phyloP scores from a whole-genome alignment of 129 eudicot genomes.

The Mikania micrantha region DNA sequence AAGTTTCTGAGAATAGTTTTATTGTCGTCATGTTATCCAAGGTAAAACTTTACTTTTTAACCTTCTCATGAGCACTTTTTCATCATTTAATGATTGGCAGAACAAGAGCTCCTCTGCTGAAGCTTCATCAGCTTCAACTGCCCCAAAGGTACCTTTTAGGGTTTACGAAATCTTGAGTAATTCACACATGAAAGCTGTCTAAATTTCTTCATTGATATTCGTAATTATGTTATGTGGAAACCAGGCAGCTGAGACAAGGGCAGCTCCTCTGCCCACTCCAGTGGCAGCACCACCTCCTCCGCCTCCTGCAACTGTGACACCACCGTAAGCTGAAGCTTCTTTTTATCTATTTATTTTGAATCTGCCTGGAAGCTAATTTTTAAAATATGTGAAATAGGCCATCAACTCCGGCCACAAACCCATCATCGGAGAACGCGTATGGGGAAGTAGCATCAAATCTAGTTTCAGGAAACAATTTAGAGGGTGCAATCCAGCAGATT shows the following conservation, averaged over 20 bases:
- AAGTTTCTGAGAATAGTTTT: slow-evolving; percentile 65
- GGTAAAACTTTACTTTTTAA: slow-evolving; percentile 31
- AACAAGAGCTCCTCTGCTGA: slow-evolving; percentile 55
- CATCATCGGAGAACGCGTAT: slow-evolving; percentile 26
- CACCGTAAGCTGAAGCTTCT: slow-evolving; percentile 36
- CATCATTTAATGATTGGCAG: slow-evolving; percentile 14
- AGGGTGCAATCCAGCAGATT: slow-evolving; percentile 34
- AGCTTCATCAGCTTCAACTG: slow-evolving; percentile 54
- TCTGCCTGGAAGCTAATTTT: background rate
- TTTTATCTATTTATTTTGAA: background rate
- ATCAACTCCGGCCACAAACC: background rate
- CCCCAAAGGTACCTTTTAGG: slow-evolving; percentile 16
- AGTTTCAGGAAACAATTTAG: slow-evolving; percentile 28
- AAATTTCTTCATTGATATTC: background rate
- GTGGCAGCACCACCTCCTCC: slow-evolving; percentile 22
- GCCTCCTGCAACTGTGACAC: slow-evolving; percentile 26
- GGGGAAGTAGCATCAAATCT: slow-evolving; percentile 29
- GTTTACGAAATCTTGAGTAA: background rate
- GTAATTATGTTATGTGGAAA: slow-evolving; percentile 3
- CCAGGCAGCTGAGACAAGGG: slow-evolving; percentile 43
- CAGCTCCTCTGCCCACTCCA: slow-evolving; percentile 14
- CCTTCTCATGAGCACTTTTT: background rate
- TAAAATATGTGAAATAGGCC: background rate
- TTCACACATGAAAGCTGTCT: background rate
- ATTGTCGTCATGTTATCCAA: slow-evolving; percentile 70